Percentiles rank a stretch among this genome's conserved stretches.
Conservation (phyloP, 1,284 basidiomycete species). For the Sporisorium graminicola region DNA sequence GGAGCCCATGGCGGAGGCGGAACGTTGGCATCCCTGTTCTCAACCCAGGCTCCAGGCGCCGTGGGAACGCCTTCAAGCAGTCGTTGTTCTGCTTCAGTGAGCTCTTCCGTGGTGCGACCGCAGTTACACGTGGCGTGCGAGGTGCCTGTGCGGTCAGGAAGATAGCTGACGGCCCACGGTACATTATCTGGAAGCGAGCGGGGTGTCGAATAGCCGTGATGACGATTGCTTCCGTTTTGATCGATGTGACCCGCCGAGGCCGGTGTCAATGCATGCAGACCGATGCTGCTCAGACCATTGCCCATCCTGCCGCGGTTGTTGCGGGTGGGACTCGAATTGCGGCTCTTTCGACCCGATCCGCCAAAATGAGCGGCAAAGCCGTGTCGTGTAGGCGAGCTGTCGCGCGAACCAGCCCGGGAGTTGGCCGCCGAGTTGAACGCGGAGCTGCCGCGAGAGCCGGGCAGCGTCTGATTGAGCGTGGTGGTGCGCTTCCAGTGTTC, state of each 20-base stretch:
- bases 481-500: slow-evolving; percentile 61
- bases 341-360: slow-evolving; percentile 43
- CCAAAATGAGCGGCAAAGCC: slow-evolving; percentile 51
- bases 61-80: slow-evolving; percentile 65
- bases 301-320: slow-evolving; percentile 37
- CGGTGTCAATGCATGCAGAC: slow-evolving; percentile 50
- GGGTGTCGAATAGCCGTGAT: slow-evolving; percentile 52
- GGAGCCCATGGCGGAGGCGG: slow-evolving; percentile 65
- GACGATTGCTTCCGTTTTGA: slow-evolving; percentile 40
- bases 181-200: slow-evolving; percentile 59
- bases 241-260: slow-evolving; percentile 51
- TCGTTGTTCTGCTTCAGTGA: slow-evolving; percentile 63
- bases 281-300: slow-evolving; percentile 42
- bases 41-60: slow-evolving; percentile 63
- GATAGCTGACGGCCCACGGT: slow-evolving; percentile 63
- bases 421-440: slow-evolving; percentile 41
- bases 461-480: slow-evolving; percentile 52
- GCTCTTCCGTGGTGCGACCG: slow-evolving; percentile 60
- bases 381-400: slow-evolving; percentile 55
- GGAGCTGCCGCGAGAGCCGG: slow-evolving; percentile 52
- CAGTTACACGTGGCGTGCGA: slow-evolving; percentile 66
- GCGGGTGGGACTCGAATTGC: slow-evolving; percentile 50
- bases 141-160: slow-evolving; percentile 62
- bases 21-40: slow-evolving; percentile 41
- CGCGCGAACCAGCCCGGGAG: slow-evolving; percentile 51